phyloP scores from a whole-genome alignment of 208 protist genomes.

The Phytomonas francai region DNA sequence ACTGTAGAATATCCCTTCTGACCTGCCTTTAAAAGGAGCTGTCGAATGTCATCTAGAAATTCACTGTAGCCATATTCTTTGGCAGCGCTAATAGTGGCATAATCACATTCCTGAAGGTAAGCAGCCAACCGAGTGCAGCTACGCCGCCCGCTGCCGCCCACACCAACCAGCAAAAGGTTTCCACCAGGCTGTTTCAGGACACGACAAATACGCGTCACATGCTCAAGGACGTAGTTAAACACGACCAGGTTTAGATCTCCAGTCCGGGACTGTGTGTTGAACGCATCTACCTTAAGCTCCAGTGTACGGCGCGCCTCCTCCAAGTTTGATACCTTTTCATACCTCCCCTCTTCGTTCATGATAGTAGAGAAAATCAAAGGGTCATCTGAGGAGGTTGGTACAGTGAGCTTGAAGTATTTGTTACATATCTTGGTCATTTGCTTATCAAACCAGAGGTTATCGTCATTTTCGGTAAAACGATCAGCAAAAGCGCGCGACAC shows the following conservation, averaged over 20 bases:
- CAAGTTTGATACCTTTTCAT: slow-evolving; percentile 84
- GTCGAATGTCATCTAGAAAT: slow-evolving; percentile 95
- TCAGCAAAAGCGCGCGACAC: slow-evolving; percentile 93
- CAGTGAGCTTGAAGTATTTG: slow-evolving; percentile 69
- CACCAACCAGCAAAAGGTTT: slow-evolving; percentile 93
- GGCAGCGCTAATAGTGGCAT: slow-evolving; percentile 89
- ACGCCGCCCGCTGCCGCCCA: slow-evolving; percentile 94
- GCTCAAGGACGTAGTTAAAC: slow-evolving; percentile 95
- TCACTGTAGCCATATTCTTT: slow-evolving; percentile 93
- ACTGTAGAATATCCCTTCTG: slow-evolving; percentile 90
- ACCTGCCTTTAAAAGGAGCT: slow-evolving; percentile 87
- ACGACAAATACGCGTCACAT: slow-evolving; percentile 93
- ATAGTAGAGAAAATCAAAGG: slow-evolving; percentile 74
- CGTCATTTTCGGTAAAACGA: slow-evolving; percentile 89
- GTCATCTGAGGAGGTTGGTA: slow-evolving; percentile 22
- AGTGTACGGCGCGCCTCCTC: slow-evolving; percentile 61
- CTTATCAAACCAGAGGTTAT: slow-evolving; percentile 84
- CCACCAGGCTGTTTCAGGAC: slow-evolving; percentile 94
- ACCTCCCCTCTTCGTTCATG: slow-evolving; percentile 80
- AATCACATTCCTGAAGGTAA: slow-evolving; percentile 91
- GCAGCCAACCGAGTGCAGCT: slow-evolving; percentile 91
- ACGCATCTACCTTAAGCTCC: slow-evolving; percentile 80
- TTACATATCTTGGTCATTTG: slow-evolving; percentile 71
- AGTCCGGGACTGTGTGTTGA: slow-evolving; percentile 74
- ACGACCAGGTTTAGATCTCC: slow-evolving; percentile 92